These are phyloP conservation scores for Trichoderma reesei DNA, from an alignment of 495 filamentous ascomycete genomes.

Conservation along the genomic window DNA sequence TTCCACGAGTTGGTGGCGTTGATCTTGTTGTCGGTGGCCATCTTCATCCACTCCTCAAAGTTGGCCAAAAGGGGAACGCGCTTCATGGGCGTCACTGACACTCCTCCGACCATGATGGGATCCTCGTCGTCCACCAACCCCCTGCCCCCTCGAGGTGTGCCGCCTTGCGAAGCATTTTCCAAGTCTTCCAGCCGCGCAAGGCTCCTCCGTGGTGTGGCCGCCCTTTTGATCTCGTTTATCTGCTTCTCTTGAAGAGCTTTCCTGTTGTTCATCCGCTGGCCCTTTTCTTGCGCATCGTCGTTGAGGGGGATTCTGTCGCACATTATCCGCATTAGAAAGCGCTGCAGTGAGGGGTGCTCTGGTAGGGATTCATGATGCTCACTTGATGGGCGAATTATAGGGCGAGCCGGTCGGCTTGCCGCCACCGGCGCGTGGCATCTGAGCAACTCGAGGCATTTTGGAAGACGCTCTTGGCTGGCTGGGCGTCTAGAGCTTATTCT, in stretches of 20 bases:
- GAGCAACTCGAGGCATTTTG: slow-evolving; percentile 67
- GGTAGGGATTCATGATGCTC: slow-evolving; percentile 20
- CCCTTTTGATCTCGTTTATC: slow-evolving; percentile 82
- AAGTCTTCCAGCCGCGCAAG: slow-evolving; percentile 50
- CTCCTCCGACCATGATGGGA: slow-evolving; percentile 48
- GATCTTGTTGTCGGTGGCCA: slow-evolving; percentile 99
- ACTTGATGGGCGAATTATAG: slow-evolving; percentile 63
- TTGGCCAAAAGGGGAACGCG: slow-evolving; percentile 91
- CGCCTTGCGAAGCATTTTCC: slow-evolving; percentile 45
- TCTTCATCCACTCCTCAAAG: slow-evolving; percentile 99
- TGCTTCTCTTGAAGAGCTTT: slow-evolving; percentile 84
- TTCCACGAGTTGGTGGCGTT: slow-evolving; percentile 99
- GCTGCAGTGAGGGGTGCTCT: not conserved
- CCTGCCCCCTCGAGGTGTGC: slow-evolving; percentile 41
- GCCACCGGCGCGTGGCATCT: slow-evolving; percentile 41
- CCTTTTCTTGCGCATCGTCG: slow-evolving; percentile 89
- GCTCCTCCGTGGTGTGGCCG: slow-evolving; percentile 76
- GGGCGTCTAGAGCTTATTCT: not conserved
- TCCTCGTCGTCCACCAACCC: slow-evolving; percentile 45
- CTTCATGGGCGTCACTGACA: slow-evolving; percentile 88
- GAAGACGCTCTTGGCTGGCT: not conserved
- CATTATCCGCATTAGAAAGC: not conserved
- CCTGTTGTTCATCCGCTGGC: slow-evolving; percentile 74
- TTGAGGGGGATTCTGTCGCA: slow-evolving; percentile 71
- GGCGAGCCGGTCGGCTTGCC: slow-evolving; percentile 42